Evolutionary conservation across 805 yeast species (phyloP), one percentile per base, ranked within the genome.

Genomic region (Huiozyma naganishii): DNA sequence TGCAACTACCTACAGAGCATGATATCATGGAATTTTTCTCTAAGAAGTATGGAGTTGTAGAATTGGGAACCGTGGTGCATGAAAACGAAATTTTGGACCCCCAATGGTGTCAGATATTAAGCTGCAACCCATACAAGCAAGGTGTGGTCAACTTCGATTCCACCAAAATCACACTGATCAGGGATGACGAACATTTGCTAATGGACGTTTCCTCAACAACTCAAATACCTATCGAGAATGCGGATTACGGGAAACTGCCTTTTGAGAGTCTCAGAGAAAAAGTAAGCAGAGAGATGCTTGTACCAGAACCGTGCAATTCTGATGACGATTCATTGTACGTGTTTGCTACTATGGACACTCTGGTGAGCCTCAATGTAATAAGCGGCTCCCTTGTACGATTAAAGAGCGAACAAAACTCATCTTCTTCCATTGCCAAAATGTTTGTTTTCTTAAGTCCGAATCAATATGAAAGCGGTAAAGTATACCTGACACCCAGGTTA

Each of bases 241-340:
- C 8, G 27, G 27, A 34, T 34, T 30, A 30, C n/a, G 9, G 3
- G n/a, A 8, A 11, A 11, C 33, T 17, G 11, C 17, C 27, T 30
- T n/a, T 6, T 29, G 27, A 27, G 32, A 29, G 2, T 34, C 42
- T 58, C 23, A 29, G 37, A 5, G 27, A 40, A 11, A 54, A 59
- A 4, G 43, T 53, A 2, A 44, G 52, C 1, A 30, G 27, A 4
- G 52, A 50, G 2, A 29, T 52, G 27, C 43, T 52, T 1, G 39
- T 13, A 6, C 55, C 59, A 5, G 27, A 38, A 12, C 44, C 47
- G 8, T 23, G 44, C 3, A 12, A 29, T 4, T 10, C 32, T 7
- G 54, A 53, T 8, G 66, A 62, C 45, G 57, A 55, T n/a, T 48
- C 61, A 6, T 44, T 56, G 5, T 52, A 50, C 46, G 62, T 52